A percentile compares a stretch with the other conserved stretches of the same genome.
Conservation (phyloP, 2,329 filamentous ascomycete genomes). For the Aspergillus sp. region DNA sequence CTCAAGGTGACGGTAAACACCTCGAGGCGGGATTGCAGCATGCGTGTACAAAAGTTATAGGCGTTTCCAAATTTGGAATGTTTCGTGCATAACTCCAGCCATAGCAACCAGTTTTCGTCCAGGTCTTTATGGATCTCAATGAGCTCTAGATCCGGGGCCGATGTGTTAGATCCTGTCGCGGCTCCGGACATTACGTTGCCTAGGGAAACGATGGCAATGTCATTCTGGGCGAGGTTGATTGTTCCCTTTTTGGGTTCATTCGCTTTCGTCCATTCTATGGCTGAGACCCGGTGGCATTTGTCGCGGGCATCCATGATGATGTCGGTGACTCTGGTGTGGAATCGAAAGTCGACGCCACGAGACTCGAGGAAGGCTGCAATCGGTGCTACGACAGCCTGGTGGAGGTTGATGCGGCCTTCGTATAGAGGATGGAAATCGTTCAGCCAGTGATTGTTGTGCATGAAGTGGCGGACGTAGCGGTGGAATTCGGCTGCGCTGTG, state of each 20-base stretch:
- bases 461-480: slow-evolving; percentile 16
- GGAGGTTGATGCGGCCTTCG: slow-evolving; percentile 16
- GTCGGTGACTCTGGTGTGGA: slow-evolving; percentile 19
- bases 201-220: slow-evolving; percentile 36
- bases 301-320: slow-evolving; percentile 13
- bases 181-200: slow-evolving; percentile 35
- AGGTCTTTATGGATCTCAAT: slow-evolving; percentile 22
- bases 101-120: slow-evolving; percentile 38
- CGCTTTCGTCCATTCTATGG: slow-evolving; percentile 13
- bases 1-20: slow-evolving; percentile 38
- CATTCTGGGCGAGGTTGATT: slow-evolving; percentile 20
- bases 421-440: slow-evolving; percentile 14
- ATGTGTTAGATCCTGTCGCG: slow-evolving; percentile 27
- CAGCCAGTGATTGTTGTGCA: slow-evolving; percentile 14
- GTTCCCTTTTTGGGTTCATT: slow-evolving; percentile 11
- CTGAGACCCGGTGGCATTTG: slow-evolving; percentile 16
- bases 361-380: slow-evolving; percentile 17
- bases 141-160: slow-evolving; percentile 16
- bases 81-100: slow-evolving; percentile 34
- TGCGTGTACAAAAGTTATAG: slow-evolving; percentile 35
- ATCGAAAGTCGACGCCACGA: slow-evolving; percentile 21
- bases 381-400: slow-evolving; percentile 20
- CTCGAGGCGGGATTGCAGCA: slow-evolving; percentile 32
- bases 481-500: slow-evolving; percentile 25
- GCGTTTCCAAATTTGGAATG: slow-evolving; percentile 33